Evolutionary conservation across 148 eudicot species (phyloP).

Genomic region (Vaccinium corymbosum): DNA sequence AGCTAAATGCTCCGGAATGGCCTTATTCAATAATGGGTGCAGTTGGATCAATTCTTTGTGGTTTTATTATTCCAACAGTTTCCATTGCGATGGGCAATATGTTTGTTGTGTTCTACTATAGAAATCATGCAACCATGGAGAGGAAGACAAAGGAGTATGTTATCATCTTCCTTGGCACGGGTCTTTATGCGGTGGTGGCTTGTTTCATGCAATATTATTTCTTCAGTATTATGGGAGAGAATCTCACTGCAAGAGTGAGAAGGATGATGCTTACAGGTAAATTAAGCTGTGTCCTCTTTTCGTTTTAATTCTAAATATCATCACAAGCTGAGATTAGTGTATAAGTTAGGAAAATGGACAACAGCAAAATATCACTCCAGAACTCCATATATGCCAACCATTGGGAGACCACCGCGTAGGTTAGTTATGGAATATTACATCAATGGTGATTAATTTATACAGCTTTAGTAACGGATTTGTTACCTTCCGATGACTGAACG

Average conservation of each 20-base stretch:
- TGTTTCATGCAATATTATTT: conserved; percentile 93
- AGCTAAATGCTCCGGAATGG: conserved; percentile 96
- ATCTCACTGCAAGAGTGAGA: conserved; percentile 88
- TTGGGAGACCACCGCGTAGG: background rate
- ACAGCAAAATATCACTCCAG: background rate
- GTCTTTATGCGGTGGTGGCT: conserved; percentile 86
- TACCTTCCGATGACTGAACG: background rate
- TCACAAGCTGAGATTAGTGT: background rate
- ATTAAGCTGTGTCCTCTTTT: background rate
- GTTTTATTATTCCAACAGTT: conserved; percentile 89
- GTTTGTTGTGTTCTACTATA: conserved; percentile 93
- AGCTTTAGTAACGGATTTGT: background rate
- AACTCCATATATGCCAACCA: background rate
- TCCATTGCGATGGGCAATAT: conserved; percentile 96
- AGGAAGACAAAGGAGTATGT: conserved; percentile 94
- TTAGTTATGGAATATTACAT: too few species aligned
- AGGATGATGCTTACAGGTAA: conserved; percentile 99
- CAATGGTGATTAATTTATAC: too few species aligned
- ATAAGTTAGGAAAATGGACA: background rate
- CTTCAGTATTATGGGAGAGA: conserved; percentile 99
- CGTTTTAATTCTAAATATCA: background rate
- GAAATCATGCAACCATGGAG: conserved; percentile 71
- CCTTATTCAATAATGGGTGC: conserved; percentile 97
- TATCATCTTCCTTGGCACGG: conserved; percentile 89
- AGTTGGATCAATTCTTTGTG: conserved; percentile 84